These are phyloP conservation scores for Mycena indigotica DNA, from an alignment of 768 basidiomycete genomes.

Conservation along the genomic window DNA sequence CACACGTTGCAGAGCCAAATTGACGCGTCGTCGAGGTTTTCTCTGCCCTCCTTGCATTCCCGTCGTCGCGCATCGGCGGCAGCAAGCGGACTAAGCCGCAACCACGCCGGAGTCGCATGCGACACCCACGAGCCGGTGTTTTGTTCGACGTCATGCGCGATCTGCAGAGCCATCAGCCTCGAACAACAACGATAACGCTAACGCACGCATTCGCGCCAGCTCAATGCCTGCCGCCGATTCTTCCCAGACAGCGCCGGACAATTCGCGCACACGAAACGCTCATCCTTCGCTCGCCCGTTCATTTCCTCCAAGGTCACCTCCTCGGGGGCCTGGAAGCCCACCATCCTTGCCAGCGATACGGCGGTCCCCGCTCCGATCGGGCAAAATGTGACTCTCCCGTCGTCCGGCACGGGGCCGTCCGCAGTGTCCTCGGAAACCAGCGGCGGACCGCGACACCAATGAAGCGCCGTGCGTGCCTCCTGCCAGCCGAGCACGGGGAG, in stretches of 20 bases:
- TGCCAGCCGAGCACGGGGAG: conserved; percentile 4
- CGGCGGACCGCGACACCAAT: not conserved
- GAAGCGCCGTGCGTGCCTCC: not conserved
- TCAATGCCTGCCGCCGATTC: not conserved
- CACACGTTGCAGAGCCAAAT: not conserved
- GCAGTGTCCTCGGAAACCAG: not conserved
- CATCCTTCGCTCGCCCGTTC: not conserved
- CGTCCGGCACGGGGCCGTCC: not conserved
- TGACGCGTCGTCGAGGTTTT: not conserved
- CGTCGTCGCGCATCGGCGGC: not conserved
- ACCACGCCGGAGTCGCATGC: not conserved
- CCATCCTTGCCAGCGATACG: not conserved
- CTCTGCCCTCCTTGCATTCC: not conserved
- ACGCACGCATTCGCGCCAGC: conserved; percentile 9
- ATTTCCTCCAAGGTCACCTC: not conserved
- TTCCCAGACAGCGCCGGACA: not conserved
- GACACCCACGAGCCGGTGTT: not conserved
- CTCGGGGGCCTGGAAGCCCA: not conserved
- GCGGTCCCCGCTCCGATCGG: not conserved
- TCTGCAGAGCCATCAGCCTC: not conserved
- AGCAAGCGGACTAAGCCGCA: not conserved
- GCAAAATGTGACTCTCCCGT: not conserved
- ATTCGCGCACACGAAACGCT: not conserved
- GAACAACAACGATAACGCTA: not conserved
- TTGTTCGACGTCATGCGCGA: not conserved